Evolutionary conservation across 768 basidiomycete genomes (phyloP), one percentile per base, ranked within the genome.

Genomic region (Obba rivulosa): DNA sequence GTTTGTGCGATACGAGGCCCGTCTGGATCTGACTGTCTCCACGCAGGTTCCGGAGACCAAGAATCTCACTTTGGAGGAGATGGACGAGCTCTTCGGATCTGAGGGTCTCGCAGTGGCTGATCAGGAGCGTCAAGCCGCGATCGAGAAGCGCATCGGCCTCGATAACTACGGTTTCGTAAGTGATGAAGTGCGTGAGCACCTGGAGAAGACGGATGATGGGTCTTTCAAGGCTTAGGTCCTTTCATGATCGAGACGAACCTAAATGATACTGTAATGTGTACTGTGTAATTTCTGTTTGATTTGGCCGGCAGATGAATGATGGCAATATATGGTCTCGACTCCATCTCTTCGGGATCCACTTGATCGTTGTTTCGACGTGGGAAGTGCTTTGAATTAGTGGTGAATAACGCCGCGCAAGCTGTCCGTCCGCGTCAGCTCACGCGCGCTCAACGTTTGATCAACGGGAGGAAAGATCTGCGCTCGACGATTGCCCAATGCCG

Each of bases 61-160:
- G 66, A 81, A 79, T 25, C 70, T 85, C 3, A 77, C 79, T 2
- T 70, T 89, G 40, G 87, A 90, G 60, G 85, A 90, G 63, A 85
- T 89, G 79, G 87, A 91, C 63, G 77, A 78, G 23, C 77, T 85
- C 17, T 91, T 91, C 62, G 81, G 83, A 25, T 78, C 77, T 45
- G 69, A 66, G 41, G 78, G 78, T 31, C 65, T 83, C 39, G 80
- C 76, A 1, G 69, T 69, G 10, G 76, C 78, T 16, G 87, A 90
- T 61, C 69, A 73, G 53, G 64, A 66, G 43, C 69, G 75, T 45
- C 69, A 74, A 47, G 63, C 61, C 23, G 67, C 65, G 16, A 85
- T 88, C 50, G 74, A 80, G 57, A 71, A 72, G 52, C 77, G 80
- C 28, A 79, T 90, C 51, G 86, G 86, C 4, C 73, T 90, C 23